Conservation (phyloP, 805 yeast genomes). For the Yamadazyma laniorum region DNA sequence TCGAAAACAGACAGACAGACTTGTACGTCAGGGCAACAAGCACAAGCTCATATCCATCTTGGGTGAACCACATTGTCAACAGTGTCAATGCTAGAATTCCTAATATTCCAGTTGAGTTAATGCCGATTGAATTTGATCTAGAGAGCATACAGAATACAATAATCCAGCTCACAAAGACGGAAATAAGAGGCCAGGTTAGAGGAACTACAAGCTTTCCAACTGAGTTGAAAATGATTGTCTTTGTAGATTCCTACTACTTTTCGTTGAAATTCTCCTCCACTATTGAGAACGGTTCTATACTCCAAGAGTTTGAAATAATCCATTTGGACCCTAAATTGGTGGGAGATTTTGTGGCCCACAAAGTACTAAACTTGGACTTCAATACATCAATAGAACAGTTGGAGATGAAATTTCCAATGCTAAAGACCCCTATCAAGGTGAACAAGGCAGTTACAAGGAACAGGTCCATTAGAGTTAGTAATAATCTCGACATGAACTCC, state of each 20-base stretch:
- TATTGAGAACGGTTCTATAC: not conserved
- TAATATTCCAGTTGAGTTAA: not conserved
- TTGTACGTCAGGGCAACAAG: constrained; percentile 2
- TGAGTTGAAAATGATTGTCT: not conserved
- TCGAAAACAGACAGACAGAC: not conserved
- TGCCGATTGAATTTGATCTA: not conserved
- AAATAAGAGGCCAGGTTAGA: not conserved
- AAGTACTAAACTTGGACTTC: not conserved
- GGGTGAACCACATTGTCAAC: constrained; percentile 13
- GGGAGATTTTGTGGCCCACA: not conserved
- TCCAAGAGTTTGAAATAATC: not conserved
- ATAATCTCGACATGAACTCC: not conserved
- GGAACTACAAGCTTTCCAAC: not conserved
- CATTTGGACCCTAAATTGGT: not conserved
- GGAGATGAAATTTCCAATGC: not conserved
- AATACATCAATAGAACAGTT: not conserved
- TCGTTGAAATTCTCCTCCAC: not conserved
- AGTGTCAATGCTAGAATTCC: constrained; percentile 9
- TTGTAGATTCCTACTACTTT: not conserved
- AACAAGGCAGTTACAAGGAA: not conserved
- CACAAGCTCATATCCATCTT: constrained; percentile 11
- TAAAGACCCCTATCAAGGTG: not conserved
- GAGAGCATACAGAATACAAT: not conserved
- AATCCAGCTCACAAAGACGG: not conserved
- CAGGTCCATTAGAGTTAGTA: not conserved